Evolutionary conservation across 1,139 yeast species (phyloP), one percentile per base, ranked within the genome.

Genomic region (Suhomyces kunorum): DNA sequence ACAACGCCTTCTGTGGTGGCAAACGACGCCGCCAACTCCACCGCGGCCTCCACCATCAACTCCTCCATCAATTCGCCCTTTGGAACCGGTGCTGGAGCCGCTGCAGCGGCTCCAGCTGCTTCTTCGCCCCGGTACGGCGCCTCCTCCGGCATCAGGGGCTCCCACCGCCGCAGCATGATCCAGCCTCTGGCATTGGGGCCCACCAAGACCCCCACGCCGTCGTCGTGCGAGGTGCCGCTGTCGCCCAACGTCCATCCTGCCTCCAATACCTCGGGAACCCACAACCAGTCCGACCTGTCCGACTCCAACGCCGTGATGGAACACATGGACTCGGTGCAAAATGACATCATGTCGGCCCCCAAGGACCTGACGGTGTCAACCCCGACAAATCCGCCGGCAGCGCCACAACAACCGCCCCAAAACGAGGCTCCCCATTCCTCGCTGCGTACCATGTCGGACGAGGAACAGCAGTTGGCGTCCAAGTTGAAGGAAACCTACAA

Each of bases 401-500:
- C 32, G 6, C 14, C 27, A 34, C 49, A 44, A 25, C 45, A 32
- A 24, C 48, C 36, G 19, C 48, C 36, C n/a, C 41, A 13, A 25
- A 35, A 27, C 11, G 41, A 33, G 20, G 18, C 26, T 7, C 47
- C 23, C 20, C 31, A 41, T 13, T 58, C 51, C n/a, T n/a, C n/a
- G n/a, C n/a, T n/a, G n/a, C n/a, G 77, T 30, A 64, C 70, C 15
- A 71, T 78, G 66, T 64, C 81, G 1, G 83, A 77, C 44, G 87
- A 83, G 54, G 88, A 83, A 56, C 89, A 82, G 49, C 80, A 80
- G 41, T 64, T 83, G 39, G 87, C 87, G 4, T 71, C 84, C 4
- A 83, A 83, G 52, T 59, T 83, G 22, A 87, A 84, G 56, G 89
- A 83, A 53, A 82, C 88, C 6, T 84, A 83, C 58, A 82, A 82